phyloP scores from a whole-genome alignment of 306 rosid genomes.

The Vigna unguiculata region DNA sequence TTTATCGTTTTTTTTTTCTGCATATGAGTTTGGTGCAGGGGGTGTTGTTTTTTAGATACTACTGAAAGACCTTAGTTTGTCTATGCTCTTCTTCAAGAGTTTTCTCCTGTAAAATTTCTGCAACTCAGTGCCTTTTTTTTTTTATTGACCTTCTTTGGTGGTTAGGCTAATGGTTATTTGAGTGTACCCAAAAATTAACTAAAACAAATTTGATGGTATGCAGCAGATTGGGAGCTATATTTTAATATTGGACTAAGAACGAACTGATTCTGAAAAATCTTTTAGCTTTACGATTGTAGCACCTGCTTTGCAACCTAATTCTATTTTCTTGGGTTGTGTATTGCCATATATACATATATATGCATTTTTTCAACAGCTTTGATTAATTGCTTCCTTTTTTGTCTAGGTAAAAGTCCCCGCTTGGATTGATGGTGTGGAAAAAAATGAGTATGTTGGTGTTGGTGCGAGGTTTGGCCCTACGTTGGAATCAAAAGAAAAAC shows the following conservation, averaged over 20 bases:
- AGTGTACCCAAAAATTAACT: not conserved
- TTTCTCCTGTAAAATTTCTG: not conserved
- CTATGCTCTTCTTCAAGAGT: slow-evolving; percentile 10
- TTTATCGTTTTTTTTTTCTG: not conserved
- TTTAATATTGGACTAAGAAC: not conserved
- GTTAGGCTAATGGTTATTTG: slow-evolving; percentile 15
- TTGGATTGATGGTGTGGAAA: slow-evolving; percentile 74
- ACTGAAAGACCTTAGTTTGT: slow-evolving; percentile 28
- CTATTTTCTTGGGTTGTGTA: slow-evolving; percentile 23
- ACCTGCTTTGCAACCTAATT: not conserved
- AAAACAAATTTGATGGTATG: not conserved
- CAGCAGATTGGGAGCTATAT: not conserved
- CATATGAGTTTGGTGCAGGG: slow-evolving; percentile 20
- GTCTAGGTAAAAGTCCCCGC: slow-evolving; percentile 89
- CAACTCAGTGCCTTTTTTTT: not conserved
- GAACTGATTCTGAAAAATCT: slow-evolving; percentile 9
- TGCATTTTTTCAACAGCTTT: slow-evolving; percentile 1
- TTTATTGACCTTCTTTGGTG: slow-evolving; percentile 2
- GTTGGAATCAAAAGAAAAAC: slow-evolving; percentile 88
- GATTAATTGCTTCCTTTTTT: slow-evolving; percentile 34
- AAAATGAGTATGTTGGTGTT: slow-evolving; percentile 81
- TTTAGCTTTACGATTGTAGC: slow-evolving; percentile 1
- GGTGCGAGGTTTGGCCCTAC: slow-evolving; percentile 97
- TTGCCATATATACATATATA: slow-evolving; percentile 16
- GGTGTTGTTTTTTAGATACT: slow-evolving; percentile 36